Base-by-base conservation (phyloP, 1,284 basidiomycete genomes). In the Marasmius fiardii region DNA sequence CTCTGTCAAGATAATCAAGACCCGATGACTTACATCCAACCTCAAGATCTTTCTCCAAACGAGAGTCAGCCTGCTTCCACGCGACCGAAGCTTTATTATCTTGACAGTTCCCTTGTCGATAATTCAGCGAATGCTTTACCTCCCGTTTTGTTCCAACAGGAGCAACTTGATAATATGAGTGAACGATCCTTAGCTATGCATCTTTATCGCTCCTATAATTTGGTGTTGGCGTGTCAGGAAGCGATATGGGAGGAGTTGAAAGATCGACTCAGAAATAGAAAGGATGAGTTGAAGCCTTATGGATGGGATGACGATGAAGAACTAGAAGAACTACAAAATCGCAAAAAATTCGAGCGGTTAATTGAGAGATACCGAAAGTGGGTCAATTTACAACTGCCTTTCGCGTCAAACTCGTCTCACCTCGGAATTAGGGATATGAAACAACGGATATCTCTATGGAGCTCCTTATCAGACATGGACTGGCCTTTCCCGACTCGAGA, bases 161-260 rank as follows among this genome's bases (percentile, higher is more conserved):
- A 78, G 43, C 73, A 74, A 45, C 65, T 85, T 10, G 69, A 71
- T 53, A 66, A 67, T 20, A 66, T 87, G 57, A 82, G 74, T 54
- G 82, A 85, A 57, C 78, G 83, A 37, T 82, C 83, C 12, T 72
- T 87, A 37, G 85, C 83, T 4, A 85, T 90, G 83, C 86, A 89
- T 57, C 75, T 90, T 7, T 83, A 86, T 64, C 75, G 80, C 57
- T 79, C 83, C 26, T 86, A 83, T 55, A 79, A 82, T 60, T 68
- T 74, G 28, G 84, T 91, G n/a, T 66, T 89, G 11, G 83, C 82
- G 10, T 84, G 82, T 60, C 81, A 85, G 68, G 88, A 91, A 67
- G 83, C 86, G 39, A 88, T 91, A 85, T 91, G 88, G 87, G 88
- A 89, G 58, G 87, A 88, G 60, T 74, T 91, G 54, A 77, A 79